These are phyloP conservation scores for Phaeotremella fagi DNA, from an alignment of 768 basidiomycete genomes.

Conservation along the genomic window DNA sequence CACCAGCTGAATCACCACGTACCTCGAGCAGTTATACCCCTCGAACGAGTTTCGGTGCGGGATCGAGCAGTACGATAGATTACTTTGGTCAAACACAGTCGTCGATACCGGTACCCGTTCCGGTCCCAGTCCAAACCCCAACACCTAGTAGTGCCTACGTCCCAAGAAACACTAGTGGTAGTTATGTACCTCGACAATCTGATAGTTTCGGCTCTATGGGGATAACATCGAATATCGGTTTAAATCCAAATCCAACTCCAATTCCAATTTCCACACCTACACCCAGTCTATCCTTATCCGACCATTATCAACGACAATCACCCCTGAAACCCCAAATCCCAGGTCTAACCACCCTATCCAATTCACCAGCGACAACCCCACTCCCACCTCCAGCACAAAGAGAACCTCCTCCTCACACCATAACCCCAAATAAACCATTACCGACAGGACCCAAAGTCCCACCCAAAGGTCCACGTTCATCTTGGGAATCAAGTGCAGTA, in stretches of 20 bases:
- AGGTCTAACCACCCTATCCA: background rate
- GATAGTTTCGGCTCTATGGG: background rate
- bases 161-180: background rate
- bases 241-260: slow-evolving; percentile 11
- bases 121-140: background rate
- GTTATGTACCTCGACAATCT: background rate
- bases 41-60: background rate
- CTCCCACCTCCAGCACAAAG: slow-evolving; percentile 17
- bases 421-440: background rate
- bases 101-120: too few relatives aligned
- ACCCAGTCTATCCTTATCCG: background rate
- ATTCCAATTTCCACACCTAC: background rate
- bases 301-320: background rate
- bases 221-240: too few relatives aligned
- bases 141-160: background rate
- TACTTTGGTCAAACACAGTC: too few relatives aligned
- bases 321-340: background rate
- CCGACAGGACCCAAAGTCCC: slow-evolving; percentile 28
- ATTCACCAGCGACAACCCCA: slow-evolving; percentile 4
- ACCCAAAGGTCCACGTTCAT: slow-evolving; percentile 20
- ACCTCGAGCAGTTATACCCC: background rate
- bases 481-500: too few relatives aligned
- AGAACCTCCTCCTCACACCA: background rate
- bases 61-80: background rate
- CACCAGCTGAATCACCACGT: background rate